phyloP scores from a whole-genome alignment of 352 stramenopile genomes.

The Blastocystis sp. region DNA sequence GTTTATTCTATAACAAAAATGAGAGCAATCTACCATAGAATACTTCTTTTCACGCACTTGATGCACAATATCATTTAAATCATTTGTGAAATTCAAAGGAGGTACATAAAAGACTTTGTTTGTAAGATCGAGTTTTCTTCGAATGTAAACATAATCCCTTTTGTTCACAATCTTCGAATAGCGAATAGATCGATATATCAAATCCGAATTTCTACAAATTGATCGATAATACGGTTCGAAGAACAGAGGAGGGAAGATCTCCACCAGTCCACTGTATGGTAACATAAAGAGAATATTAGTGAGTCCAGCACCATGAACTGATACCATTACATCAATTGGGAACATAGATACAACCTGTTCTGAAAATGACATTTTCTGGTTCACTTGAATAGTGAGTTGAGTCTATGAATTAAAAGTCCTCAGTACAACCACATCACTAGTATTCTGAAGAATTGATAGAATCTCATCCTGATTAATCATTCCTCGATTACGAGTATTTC shows the following conservation, averaged over 20 bases:
- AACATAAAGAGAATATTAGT: slow-evolving; percentile 46
- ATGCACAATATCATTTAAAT: background rate
- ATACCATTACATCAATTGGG: slow-evolving; percentile 26
- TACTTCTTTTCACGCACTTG: slow-evolving; percentile 54
- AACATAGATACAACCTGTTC: slow-evolving; percentile 59
- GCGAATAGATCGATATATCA: slow-evolving; percentile 23
- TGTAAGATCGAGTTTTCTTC: slow-evolving; percentile 21
- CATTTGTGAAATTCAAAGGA: background rate
- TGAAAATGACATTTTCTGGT: slow-evolving; percentile 51
- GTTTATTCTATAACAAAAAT: background rate
- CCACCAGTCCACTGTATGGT: slow-evolving; percentile 7
- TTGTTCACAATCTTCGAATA: slow-evolving; percentile 42
- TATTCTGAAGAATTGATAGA: background rate
- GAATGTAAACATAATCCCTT: background rate
- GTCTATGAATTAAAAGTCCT: slow-evolving; percentile 10
- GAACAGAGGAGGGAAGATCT: slow-evolving; percentile 52
- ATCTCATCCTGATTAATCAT: slow-evolving; percentile 54
- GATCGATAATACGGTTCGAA: slow-evolving; percentile 23
- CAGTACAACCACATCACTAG: background rate
- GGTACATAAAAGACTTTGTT: slow-evolving; percentile 59
- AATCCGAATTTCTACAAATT: background rate
- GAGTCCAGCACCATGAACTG: slow-evolving; percentile 38
- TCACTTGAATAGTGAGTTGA: slow-evolving; percentile 34
- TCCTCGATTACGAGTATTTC: slow-evolving; percentile 8
- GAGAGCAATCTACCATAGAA: background rate